Percentiles rank a stretch among this genome's conserved stretches.
phyloP scores from a whole-genome alignment of 805 yeast species.

The Candida suzukii region DNA sequence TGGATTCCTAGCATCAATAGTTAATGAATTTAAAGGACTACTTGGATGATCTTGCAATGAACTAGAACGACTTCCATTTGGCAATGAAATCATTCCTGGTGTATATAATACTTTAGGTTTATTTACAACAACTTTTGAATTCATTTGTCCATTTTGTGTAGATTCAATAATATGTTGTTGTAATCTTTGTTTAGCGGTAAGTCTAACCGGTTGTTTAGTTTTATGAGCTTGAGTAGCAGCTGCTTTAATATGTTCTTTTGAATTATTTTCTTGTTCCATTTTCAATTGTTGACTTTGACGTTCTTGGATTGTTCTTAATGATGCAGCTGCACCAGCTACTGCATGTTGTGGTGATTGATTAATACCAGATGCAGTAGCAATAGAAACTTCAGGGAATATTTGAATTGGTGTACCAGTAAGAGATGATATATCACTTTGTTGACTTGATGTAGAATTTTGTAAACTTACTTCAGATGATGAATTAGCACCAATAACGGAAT shows the following conservation, averaged over 20 bases:
- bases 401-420: too few species aligned
- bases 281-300: background rate
- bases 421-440: background rate
- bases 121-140: conserved; percentile 18
- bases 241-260: conserved; percentile 6
- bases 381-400: background rate
- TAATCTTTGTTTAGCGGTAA: conserved; percentile 28
- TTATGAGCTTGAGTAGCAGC: conserved; percentile 16
- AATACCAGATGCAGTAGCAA: background rate
- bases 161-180: conserved; percentile 28
- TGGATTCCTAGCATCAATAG: conserved; percentile 12
- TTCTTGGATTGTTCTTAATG: conserved; percentile 8
- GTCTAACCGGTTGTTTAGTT: conserved; percentile 4
- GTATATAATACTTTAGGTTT: conserved; percentile 10
- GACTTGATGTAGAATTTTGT: background rate
- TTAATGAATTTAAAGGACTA: conserved; percentile 25
- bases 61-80: conserved; percentile 12
- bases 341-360: conserved; percentile 9
- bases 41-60: conserved; percentile 19
- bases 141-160: conserved; percentile 23
- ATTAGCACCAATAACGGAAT: too few species aligned
- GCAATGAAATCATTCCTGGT: conserved; percentile 1
- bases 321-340: conserved; percentile 19
- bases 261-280: background rate
- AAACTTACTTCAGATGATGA: too few species aligned